Conservation (phyloP, 2,329 filamentous ascomycete genomes). For the Fusarium nygamai region DNA sequence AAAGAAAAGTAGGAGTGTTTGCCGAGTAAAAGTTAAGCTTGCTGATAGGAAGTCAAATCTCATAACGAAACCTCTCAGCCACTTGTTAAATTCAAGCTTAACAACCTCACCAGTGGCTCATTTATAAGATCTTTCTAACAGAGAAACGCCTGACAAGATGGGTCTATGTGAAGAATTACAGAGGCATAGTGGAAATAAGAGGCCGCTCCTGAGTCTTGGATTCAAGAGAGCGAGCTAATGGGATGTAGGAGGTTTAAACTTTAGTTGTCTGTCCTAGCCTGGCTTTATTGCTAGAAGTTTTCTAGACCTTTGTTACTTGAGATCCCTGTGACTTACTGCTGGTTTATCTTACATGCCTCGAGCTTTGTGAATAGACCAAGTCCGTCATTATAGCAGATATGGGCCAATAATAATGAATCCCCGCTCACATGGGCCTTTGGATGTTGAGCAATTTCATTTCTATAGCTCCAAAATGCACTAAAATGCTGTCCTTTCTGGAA, state of each 20-base stretch:
- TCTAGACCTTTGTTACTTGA: accelerated
- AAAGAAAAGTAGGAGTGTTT: background rate
- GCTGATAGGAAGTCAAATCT: background rate
- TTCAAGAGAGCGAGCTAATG: background rate
- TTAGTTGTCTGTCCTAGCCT: background rate
- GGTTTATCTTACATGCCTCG: too few species aligned
- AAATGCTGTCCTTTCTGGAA: too few species aligned
- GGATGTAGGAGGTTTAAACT: background rate
- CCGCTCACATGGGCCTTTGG: accelerated
- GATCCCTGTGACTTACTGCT: background rate
- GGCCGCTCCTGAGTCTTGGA: accelerated
- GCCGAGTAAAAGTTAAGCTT: background rate
- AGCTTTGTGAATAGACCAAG: too few species aligned
- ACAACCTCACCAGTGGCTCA: accelerated
- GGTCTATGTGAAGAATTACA: too few species aligned
- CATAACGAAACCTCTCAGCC: too few species aligned
- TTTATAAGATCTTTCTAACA: too few species aligned
- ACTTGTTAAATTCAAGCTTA: background rate
- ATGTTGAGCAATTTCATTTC: background rate
- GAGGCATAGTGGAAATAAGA: background rate
- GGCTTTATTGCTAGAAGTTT: accelerated
- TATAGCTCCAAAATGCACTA: accelerated
- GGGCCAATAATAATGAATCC: too few species aligned
- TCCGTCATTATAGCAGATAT: background rate
- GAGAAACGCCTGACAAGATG: background rate